These are phyloP conservation scores for Phoma herbarum DNA, from an alignment of 2,329 filamentous ascomycete genomes.

Conservation along the genomic window DNA sequence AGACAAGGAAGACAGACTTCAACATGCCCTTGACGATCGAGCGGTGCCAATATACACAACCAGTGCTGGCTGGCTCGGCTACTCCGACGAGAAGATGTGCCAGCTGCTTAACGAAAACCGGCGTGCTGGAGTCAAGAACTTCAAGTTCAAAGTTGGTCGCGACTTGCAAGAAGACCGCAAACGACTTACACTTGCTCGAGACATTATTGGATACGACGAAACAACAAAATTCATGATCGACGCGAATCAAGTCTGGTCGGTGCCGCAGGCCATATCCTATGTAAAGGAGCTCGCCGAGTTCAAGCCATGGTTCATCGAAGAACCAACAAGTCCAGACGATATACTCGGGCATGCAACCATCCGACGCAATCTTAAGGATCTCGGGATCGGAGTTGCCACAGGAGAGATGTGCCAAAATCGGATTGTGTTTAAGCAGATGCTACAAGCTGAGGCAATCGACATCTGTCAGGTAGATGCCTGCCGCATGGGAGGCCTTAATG, in stretches of 20 bases:
- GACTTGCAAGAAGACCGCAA: conserved; percentile 76
- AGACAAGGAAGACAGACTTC: conserved; percentile 64
- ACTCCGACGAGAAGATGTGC: conserved; percentile 86
- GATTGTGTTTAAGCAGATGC: conserved; percentile 90
- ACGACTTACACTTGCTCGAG: conserved; percentile 75
- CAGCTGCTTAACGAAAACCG: conserved; percentile 76
- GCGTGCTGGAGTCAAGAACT: conserved; percentile 79
- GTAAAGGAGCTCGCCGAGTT: conserved; percentile 84
- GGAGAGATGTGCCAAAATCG: conserved; percentile 97
- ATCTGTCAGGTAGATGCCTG: conserved; percentile 93
- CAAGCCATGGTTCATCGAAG: conserved; percentile 93
- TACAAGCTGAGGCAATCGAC: conserved; percentile 81
- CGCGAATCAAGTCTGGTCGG: conserved; percentile 91
- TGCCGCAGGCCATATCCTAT: conserved; percentile 86
- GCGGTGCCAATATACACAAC: conserved; percentile 93
- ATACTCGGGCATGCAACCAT: conserved; percentile 87
- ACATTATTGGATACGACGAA: conserved; percentile 79
- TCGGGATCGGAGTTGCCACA: conserved; percentile 83
- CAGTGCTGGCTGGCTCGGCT: conserved; percentile 87
- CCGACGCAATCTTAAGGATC: conserved; percentile 76
- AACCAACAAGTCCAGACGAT: conserved; percentile 90
- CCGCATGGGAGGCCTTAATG: conserved; percentile 88
- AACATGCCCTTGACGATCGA: conserved; percentile 74
- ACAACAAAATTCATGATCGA: conserved; percentile 88
- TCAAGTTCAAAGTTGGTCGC: conserved; percentile 88